Conservation (phyloP, 306 rosid species). For the Bauhinia variegata region DNA sequence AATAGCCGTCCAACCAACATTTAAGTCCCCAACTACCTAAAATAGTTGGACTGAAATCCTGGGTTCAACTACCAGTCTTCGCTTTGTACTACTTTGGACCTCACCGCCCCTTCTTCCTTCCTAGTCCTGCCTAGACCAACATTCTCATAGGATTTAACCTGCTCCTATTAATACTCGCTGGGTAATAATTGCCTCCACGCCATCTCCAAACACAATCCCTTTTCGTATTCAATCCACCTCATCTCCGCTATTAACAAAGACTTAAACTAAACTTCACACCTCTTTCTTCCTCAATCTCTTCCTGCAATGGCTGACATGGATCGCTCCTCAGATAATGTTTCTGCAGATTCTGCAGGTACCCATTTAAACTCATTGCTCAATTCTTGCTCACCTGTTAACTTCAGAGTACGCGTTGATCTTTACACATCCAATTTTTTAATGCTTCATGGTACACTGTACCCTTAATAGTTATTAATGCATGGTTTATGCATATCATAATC, state of each 20-base stretch:
- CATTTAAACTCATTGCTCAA: constrained; percentile 20
- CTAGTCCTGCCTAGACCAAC: too few species aligned
- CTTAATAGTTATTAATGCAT: constrained; percentile 1
- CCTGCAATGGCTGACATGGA: constrained; percentile 61
- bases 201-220: too few species aligned
- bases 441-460: neutral
- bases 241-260: neutral
- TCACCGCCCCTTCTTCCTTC: constrained; percentile 34
- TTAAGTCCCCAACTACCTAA: constrained; percentile 59
- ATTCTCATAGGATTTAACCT: constrained; percentile 7
- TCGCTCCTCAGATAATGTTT: constrained; percentile 49
- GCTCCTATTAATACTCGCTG: constrained; percentile 50
- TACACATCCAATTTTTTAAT: neutral
- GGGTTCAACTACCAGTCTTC: constrained; percentile 72
- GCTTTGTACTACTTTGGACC: constrained; percentile 22
- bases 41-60: constrained; percentile 38
- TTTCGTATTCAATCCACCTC: constrained; percentile 11
- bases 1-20: constrained; percentile 54
- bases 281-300: constrained; percentile 36
- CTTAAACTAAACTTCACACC: neutral
- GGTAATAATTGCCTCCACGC: constrained; percentile 33
- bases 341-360: constrained; percentile 67
- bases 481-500: constrained; percentile 10
- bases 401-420: neutral
- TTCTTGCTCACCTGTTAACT: constrained; percentile 5